Evolutionary conservation across 140 eudicot species (phyloP), one percentile per base, ranked within the genome.

Genomic region (Bidens hawaiensis): DNA sequence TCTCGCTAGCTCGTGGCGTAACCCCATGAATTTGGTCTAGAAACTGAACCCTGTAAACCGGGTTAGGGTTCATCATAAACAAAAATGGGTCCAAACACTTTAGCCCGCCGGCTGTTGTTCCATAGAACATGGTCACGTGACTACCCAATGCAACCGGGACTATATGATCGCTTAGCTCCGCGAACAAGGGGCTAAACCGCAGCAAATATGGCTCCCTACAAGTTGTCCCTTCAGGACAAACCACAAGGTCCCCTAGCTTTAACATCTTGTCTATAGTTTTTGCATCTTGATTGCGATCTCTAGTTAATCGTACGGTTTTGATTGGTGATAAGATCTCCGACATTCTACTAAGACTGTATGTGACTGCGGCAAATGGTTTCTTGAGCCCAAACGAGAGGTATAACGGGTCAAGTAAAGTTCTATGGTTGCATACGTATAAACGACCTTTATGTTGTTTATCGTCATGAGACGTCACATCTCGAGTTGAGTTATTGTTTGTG

Each of bases 201-300:
- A 84, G 26, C 66, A 84, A 50, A 72, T 58, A 84, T 1, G 87
- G 85, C 30, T 84, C 93, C 69, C 93, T 78, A 60, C 93, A 84
- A 14, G 93, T 84, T 27, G 87, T 84, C 19, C 93, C 93, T 73
- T 84, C 93, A 0, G 93, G 93, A 56, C 87, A 84, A 33, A 84
- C 82, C 21, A 78, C 82, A 4, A 84, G 59, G 65, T 84, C 87
- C 43, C 93, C 93, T 69, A 71, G 76, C 19, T 65, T 78, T 48
- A 84, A 75, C 59, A 81, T 52, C 60, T 55, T 75, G 50, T 79
- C 79, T 81, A 86, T 86, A 66, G 73, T 80, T 41, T 54, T 63
- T 0, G 76, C 77, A 19, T 86, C 95, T 14, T 45, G 57, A 0
- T 77, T 76, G 0, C 83, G 53, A 33, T 86, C 72, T 36, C 95